Evolutionary conservation across 441 rosid species (phyloP), one percentile per base, ranked within the genome.

Genomic region (Erodium trifolium): DNA sequence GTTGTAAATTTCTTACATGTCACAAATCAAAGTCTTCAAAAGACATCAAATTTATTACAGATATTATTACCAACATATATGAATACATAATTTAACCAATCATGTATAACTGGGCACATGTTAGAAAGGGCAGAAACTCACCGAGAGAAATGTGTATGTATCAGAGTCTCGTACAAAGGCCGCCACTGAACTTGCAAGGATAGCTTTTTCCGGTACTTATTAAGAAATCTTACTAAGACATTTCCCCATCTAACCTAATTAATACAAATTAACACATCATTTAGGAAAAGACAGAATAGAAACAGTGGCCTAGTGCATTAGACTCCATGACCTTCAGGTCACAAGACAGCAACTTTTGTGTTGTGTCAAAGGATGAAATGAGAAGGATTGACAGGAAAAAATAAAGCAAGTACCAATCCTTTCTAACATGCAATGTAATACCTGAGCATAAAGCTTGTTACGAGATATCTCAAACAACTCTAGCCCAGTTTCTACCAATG

Each of bases 211-310:
- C 87, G 87, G 66, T 84, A 89, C 81, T 85, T 89, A 78, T 89
- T 92, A 71, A 92, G 87, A 76, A 92, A 60, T 79, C 87, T 87
- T 73, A 88, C 91, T 82, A 90, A 78, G 69, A 88, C 66, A 81
- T 83, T 82, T 78, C 99, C 96, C 99, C 99, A 95, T 83, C 99
- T 85, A 82, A 92, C 97, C 99, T 94, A 79, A 34, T 73, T 64
- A 49, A 80, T 75, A 72, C 53, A 63, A 72, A 75, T 27, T 51
- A 65, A 65, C 76, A 19, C 73, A 71, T 70, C 51, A 60, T 51
- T 65, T 59, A 68, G 37, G 4, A 34, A 65, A 71, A 75, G 70
- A 62, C 14, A 4, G 37, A 34, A 63, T 10, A 29, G 13, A 63
- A 31, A 34, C 11, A 0, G 66, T 29, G 37, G 63, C 29, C 29